phyloP scores from a whole-genome alignment of 352 stramenopile genomes.

The Phytopythium mirpurense region DNA sequence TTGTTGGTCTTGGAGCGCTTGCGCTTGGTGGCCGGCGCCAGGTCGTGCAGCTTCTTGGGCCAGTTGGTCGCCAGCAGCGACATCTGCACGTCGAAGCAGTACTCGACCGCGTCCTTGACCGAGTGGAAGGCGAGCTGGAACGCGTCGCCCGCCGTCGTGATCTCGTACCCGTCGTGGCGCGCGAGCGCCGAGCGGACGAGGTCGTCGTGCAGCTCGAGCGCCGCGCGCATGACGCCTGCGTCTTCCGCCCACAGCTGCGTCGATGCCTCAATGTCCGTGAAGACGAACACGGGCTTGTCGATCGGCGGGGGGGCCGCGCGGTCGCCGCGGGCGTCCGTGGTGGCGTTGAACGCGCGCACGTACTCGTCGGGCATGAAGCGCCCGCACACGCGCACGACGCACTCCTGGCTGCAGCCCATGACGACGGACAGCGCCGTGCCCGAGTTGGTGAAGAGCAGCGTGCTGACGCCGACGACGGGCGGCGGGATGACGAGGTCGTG shows the following conservation, averaged over 20 bases:
- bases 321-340: constrained; percentile 12
- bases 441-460: constrained; percentile 39
- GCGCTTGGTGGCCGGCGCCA: constrained; percentile 21
- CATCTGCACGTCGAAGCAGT: constrained; percentile 47
- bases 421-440: constrained; percentile 35
- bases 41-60: constrained; percentile 41
- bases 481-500: constrained; percentile 26
- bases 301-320: constrained; percentile 14
- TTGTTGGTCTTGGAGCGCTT: constrained; percentile 36
- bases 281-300: constrained; percentile 52
- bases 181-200: constrained; percentile 32
- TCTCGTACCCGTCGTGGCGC: constrained; percentile 46
- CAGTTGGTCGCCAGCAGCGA: constrained; percentile 31
- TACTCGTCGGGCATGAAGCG: constrained; percentile 43
- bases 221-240: constrained; percentile 31
- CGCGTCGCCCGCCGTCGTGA: constrained; percentile 47
- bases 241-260: constrained; percentile 39
- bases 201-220: constrained; percentile 52
- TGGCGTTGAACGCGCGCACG: constrained; percentile 29
- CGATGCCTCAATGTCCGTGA: constrained; percentile 65
- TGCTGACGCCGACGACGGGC: constrained; percentile 29
- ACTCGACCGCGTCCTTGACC: constrained; percentile 48
- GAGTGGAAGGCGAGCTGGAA: constrained; percentile 62
- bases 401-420: constrained; percentile 47
- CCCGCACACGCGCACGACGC: constrained; percentile 28